phyloP scores from a whole-genome alignment of 192 early-diverging fungal genomes.

The Phlyctochytrium planicorne region DNA sequence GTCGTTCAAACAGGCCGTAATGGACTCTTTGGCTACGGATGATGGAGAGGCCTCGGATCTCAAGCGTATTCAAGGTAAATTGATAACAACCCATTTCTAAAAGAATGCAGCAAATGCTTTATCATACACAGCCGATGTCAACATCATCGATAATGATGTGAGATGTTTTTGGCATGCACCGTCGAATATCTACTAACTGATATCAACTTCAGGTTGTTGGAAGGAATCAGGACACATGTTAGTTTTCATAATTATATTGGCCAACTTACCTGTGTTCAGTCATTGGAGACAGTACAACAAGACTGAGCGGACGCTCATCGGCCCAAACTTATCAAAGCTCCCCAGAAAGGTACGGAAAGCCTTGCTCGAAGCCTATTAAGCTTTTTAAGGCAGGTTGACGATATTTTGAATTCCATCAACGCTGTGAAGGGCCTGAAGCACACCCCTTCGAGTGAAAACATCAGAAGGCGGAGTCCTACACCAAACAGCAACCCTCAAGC shows the following conservation, averaged over 20 bases:
- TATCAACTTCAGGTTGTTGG: too few relatives aligned
- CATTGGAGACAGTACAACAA: constrained; percentile 24
- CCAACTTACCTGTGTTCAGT: too few relatives aligned
- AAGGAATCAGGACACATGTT: too few relatives aligned
- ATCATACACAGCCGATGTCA: neutral
- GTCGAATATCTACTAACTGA: too few relatives aligned
- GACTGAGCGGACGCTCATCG: neutral
- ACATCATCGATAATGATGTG: neutral
- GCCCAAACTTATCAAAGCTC: neutral
- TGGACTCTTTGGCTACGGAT: constrained; percentile 29
- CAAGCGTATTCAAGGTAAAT: constrained; percentile 5
- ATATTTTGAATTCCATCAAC: constrained; percentile 1
- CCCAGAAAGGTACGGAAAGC: neutral
- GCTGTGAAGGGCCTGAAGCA: neutral
- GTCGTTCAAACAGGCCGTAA: constrained; percentile 33
- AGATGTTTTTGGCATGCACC: too few relatives aligned
- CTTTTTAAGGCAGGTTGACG: neutral
- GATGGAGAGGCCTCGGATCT: constrained; percentile 9
- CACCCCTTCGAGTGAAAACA: constrained; percentile 2
- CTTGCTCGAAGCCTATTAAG: neutral
- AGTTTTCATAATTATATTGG: too few relatives aligned
- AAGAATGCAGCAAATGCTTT: neutral
- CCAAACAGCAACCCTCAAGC: too few relatives aligned
- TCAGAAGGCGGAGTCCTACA: neutral
- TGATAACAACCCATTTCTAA: neutral